Evolutionary conservation across 805 yeast species (phyloP), one percentile per base, ranked within the genome.

Genomic region (Starmerella bombi): DNA sequence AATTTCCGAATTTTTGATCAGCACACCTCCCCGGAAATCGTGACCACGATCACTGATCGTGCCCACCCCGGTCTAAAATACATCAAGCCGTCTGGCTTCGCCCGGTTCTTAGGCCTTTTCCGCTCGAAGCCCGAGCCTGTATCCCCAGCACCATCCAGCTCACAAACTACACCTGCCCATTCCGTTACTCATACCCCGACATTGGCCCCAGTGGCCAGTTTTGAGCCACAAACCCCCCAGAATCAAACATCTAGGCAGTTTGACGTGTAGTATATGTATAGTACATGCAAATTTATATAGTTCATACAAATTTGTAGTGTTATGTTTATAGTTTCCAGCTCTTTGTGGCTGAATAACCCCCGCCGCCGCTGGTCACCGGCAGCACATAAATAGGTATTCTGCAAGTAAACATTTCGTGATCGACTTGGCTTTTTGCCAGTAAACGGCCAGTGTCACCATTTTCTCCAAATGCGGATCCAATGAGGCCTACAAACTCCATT

Each of bases 1-100:
- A 76, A 75, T 49, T 80, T 63, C 51, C 51, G 63, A 28, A 60
- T 75, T 1, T 80, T 78, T 57, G 65, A 73, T 47, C 50, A 54
- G 20, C 59, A 58, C 37, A 78, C 86, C 0, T 86, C 79, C 52
- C 22, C 32, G 10, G 18, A 25, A 20, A 34, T 46, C 15, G 33
- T 18, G 16, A 30, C 37, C 7, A 22, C 43, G 4, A 37, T 45
- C 5, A 8, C 34, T 5, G 41, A 32, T 3, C 41, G 36, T 8
- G 34, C 39, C 8, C 50, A 47, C 21, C 50, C 50, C 4, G 50
- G 50, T 3, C 22, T 33, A 22, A 36, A 36, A 30, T 36, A 37
- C 7, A 19, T 42, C 6, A 48, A 42, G 23, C 50, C 50, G 7
- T 34, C 40, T 4, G 47, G 50, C 2, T 23, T 46, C 16, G 47